Base-by-base conservation (phyloP, 768 basidiomycete genomes). In the Sporobolomyces phaffii region DNA sequence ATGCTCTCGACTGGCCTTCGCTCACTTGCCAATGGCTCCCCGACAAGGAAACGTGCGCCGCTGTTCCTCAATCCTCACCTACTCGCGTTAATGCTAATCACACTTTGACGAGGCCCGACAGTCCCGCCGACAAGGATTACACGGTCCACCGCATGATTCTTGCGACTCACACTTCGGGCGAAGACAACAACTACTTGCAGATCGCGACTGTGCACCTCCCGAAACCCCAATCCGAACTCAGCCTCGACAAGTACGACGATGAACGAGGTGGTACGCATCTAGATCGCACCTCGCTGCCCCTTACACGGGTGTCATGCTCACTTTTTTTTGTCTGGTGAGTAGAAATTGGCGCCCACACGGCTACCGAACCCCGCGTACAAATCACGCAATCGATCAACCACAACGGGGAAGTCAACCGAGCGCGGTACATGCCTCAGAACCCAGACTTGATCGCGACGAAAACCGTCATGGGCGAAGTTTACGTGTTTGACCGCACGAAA, bases 21-120 rank as follows among this genome's bases (percentile, higher is more conserved):
- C 77, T 99, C 75, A 99, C 96, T 7, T 92, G 90, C 77, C 96
- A 98, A 80, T 99, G 96, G 96, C 89, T 99, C 78, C 96, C 96
- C 0, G 96, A 99, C 81, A 87, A 86, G 78, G 90, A 97, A 79
- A 84, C 85, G 93, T 93, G 73, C 75, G 90, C 79, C 15, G 45
- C 34, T 31, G 14, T 2, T 5, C 20, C 17, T 6, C n/a, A n/a
- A n/a, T n/a, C n/a, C 22, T 44, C 15, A 13, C 24, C 31, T 1
- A 29, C 18, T 2, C 5, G 28, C 9, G 26, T 2, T 28, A 28
- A 26, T 10, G 24, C 48, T 49, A 18, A 34, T n/a, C 24, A 26
- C 26, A 49, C 4, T 49, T 20, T 13, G 45, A 47, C 22, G 48
- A 28, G 14, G 11, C 26, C 3, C 10, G 10, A 20, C 69, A 96